phyloP scores from a whole-genome alignment of 1,284 basidiomycete genomes.

The Rhodotorula sp. region DNA sequence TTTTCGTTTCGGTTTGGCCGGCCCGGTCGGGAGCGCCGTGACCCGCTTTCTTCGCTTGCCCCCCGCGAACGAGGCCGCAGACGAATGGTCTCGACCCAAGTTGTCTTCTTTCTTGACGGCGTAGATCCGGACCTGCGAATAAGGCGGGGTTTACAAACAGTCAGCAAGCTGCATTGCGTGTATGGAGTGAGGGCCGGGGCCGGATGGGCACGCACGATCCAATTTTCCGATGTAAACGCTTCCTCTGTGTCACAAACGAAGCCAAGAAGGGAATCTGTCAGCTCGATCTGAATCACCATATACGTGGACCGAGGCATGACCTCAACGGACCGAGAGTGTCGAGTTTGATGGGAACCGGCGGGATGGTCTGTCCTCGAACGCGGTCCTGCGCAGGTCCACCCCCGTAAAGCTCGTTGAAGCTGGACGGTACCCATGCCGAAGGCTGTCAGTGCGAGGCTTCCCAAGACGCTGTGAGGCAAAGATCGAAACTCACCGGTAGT shows the following conservation, averaged over 20 bases:
- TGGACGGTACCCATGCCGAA: slow-evolving; percentile 43
- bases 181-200: slow-evolving; percentile 1
- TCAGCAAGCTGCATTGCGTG: background rate
- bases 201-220: slow-evolving; percentile 68
- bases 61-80: slow-evolving; percentile 74
- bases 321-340: slow-evolving; percentile 74
- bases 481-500: slow-evolving; percentile 68
- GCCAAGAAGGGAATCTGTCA: slow-evolving; percentile 16
- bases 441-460: background rate
- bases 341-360: slow-evolving; percentile 70
- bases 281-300: slow-evolving; percentile 26
- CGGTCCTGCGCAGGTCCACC: slow-evolving; percentile 71
- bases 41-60: slow-evolving; percentile 77
- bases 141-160: slow-evolving; percentile 6
- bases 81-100: slow-evolving; percentile 81
- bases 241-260: slow-evolving; percentile 61
- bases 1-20: background rate
- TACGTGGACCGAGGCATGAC: background rate
- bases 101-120: slow-evolving; percentile 92
- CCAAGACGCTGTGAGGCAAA: background rate
- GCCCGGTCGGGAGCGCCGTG: background rate
- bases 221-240: slow-evolving; percentile 95
- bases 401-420: slow-evolving; percentile 83
- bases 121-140: slow-evolving; percentile 79
- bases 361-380: slow-evolving; percentile 76